A percentile compares a stretch with the other conserved stretches of the same genome.
Evolutionary conservation across 1,139 yeast species (phyloP).

Genomic region (Arxiozyma heterogenica): DNA sequence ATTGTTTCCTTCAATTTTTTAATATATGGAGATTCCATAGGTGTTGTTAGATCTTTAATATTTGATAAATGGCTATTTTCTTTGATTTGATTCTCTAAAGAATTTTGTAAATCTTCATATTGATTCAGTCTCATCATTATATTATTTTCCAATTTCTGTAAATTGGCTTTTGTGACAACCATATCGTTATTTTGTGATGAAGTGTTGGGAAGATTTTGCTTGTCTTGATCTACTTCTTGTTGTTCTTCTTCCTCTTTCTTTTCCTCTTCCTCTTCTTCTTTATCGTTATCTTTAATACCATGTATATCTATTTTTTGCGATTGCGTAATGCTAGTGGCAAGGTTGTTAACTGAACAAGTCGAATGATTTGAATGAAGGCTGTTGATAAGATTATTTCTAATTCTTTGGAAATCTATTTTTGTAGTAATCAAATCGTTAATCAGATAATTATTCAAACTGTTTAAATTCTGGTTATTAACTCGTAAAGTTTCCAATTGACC

Average conservation of each 20-base stretch:
- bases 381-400: background rate
- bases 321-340: no score
- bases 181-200: background rate
- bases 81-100: conserved; percentile 1
- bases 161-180: background rate
- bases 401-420: background rate
- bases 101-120: conserved; percentile 2
- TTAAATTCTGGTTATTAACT: conserved; percentile 1
- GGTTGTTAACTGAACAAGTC: no score
- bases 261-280: no score
- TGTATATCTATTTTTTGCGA: no score
- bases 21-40: background rate
- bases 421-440: conserved; percentile 3
- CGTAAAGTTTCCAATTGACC: conserved; percentile 9
- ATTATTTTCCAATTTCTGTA: background rate
- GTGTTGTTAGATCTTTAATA: background rate
- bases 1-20: conserved; percentile 1
- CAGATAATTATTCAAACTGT: conserved; percentile 1
- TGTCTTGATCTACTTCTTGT: background rate
- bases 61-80: background rate
- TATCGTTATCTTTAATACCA: no score
- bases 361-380: background rate
- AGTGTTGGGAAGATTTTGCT: background rate
- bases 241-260: no score
- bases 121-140: background rate